Base-by-base conservation (phyloP, 805 yeast species). In the Cyberlindnera americana region DNA sequence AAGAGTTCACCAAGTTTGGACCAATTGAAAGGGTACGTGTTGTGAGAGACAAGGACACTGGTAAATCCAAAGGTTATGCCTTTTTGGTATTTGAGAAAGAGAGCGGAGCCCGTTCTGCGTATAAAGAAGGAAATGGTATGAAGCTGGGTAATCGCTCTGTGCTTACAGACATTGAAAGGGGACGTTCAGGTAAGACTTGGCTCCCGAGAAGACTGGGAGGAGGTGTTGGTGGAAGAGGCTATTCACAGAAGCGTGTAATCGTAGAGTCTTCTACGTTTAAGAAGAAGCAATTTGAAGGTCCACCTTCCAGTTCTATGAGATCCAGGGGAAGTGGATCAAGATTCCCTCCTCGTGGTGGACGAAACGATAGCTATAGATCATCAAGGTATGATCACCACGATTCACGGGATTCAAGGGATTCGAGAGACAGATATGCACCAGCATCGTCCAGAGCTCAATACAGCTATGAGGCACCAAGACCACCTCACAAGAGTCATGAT, bases 141-240 rank as follows among this genome's bases (percentile, higher is more conserved):
- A 59, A 57, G n/a, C 56, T 83, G 15, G 67, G 73, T 17, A 75
- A 72, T 7, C 64, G 89, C 33, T 64, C 70, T 5, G 69, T 81
- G 7, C 61, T 83, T n/a, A 84, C 81, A 2, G 95, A 85, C 53
- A 72, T 77, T 33, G 93, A 83, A 54, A 60, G 91, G 42, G 84
- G 88, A 2, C 63, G 93, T 33, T 60, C 77, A 1, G 72, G 75
- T 13, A 73, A 81, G 40, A 74, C 71, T 48, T 85, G 90, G 83
- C 72, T 70, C 40, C 93, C 95, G 1, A 57, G 83, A 50, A 59
- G 91, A 43, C 66, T 91, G 3, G 96, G 96, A 1, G 97, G 97
- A 4, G 97, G 97, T 0, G 61, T 85, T n/a, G 97, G 97, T 4
- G 96, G 96, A 2, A 68, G 93, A 40, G 78, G 79, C 36, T 80